A percentile compares a stretch with the other conserved stretches of the same genome.
Evolutionary conservation across 208 protist species (phyloP).

Genomic region (Trypanosoma theileri): DNA sequence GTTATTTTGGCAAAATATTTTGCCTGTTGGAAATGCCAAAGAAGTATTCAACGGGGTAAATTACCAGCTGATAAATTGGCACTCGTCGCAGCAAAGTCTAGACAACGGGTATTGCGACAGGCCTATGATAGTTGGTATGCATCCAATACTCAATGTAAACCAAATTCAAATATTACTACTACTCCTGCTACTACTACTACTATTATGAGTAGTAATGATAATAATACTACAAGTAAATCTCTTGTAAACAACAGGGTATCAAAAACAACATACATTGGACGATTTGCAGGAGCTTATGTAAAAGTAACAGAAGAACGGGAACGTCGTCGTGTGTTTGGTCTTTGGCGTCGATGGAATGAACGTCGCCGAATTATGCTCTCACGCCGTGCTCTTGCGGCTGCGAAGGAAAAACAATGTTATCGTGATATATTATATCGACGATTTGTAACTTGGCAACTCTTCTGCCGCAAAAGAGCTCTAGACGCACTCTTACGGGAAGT

Average conservation of each 20-base stretch:
- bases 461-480: conserved; percentile 36
- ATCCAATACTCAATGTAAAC: background rate
- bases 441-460: conserved; percentile 53
- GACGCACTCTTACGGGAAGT: conserved; percentile 32
- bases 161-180: background rate
- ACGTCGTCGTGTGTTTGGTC: conserved; percentile 27
- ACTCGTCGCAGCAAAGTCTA: conserved; percentile 16
- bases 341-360: conserved; percentile 53
- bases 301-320: conserved; percentile 22
- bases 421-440: conserved; percentile 36
- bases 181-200: background rate
- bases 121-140: conserved; percentile 23
- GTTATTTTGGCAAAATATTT: conserved; percentile 34
- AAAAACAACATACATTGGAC: background rate
- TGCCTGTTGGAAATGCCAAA: conserved; percentile 33
- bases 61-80: conserved; percentile 9
- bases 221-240: background rate
- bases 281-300: conserved; percentile 22
- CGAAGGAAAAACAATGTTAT: conserved; percentile 39
- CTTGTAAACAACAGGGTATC: too few relatives aligned
- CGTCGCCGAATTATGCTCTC: conserved; percentile 27
- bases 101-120: conserved; percentile 11
- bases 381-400: conserved; percentile 42
- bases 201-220: background rate
- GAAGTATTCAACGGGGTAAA: background rate